These are phyloP conservation scores for Exophiala aquamarina DNA, from an alignment of 2,329 filamentous ascomycete genomes.

Conservation along the genomic window DNA sequence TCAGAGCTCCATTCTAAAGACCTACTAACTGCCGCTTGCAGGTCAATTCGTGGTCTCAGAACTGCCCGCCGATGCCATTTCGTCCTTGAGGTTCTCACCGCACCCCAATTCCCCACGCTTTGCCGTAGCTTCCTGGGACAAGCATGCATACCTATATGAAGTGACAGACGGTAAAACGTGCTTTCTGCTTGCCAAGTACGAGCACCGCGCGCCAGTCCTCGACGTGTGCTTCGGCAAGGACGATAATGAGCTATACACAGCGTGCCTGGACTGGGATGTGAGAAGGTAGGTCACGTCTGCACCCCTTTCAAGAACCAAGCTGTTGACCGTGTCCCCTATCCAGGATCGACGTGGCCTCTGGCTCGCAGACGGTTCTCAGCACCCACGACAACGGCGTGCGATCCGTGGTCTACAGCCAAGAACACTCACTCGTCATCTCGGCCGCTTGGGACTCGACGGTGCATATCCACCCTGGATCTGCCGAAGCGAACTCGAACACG, in stretches of 20 bases:
- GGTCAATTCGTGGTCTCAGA: slow-evolving; percentile 80
- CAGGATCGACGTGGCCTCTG: slow-evolving; percentile 70
- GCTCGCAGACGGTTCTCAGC: slow-evolving; percentile 72
- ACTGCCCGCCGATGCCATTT: slow-evolving; percentile 83
- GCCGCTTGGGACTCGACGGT: slow-evolving; percentile 92
- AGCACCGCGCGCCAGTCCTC: slow-evolving; percentile 81
- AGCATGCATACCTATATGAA: slow-evolving; percentile 86
- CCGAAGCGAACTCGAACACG: slow-evolving; percentile 36
- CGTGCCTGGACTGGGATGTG: slow-evolving; percentile 84
- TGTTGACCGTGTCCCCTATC: neutral
- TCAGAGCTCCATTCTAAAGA: too few relatives aligned
- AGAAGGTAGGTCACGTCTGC: slow-evolving; percentile 56
- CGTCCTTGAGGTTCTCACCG: slow-evolving; percentile 81
- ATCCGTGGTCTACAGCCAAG: slow-evolving; percentile 75
- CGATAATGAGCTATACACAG: slow-evolving; percentile 81
- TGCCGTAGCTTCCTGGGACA: slow-evolving; percentile 94
- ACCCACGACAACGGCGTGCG: slow-evolving; percentile 78
- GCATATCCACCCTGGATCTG: slow-evolving; percentile 63
- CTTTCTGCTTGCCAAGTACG: slow-evolving; percentile 47
- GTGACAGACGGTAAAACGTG: slow-evolving; percentile 62
- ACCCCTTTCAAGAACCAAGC: neutral
- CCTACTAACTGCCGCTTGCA: slow-evolving; percentile 22
- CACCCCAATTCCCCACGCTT: slow-evolving; percentile 71
- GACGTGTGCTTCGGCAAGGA: slow-evolving; percentile 87
- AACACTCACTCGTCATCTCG: slow-evolving; percentile 77